Base-by-base conservation (phyloP, 305 asterid genomes). In the Fraxinus ornus region DNA sequence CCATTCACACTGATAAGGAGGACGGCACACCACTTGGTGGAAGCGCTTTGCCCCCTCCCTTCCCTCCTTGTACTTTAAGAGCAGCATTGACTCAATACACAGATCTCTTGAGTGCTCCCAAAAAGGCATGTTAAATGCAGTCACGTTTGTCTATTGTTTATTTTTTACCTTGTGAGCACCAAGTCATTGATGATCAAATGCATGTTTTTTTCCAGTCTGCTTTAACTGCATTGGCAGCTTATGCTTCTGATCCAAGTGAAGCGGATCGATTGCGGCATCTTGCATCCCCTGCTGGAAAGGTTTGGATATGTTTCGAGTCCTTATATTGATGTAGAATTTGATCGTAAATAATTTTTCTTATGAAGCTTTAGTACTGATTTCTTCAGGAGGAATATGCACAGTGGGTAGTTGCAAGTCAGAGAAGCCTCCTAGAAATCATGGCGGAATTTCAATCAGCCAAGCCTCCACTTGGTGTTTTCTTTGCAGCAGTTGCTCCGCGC, bases 201-300 rank as follows among this genome's bases (percentile, higher is more conserved):
- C 76, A 15, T 70, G 35, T 79, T 5, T 66, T 17, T 81, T 79
- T 81, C 57, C 93, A 94, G 98, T 88, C 99, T 84, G 86, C 93
- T 83, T 89, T 95, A 78, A 81, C 84, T 81, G 98, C 98, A 78
- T 83, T 96, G 77, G 98, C 98, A 0, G 93, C 95, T 52, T 91
- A 84, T 91, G 97, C 97, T 84, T 93, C 98, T 71, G 94, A 96
- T 84, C 90, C 93, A 39, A 88, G 84, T 68, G 99, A 94, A 89
- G 97, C 97, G 83, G 98, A 96, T 68, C 89, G 97, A 57, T 89
- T 96, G 76, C 87, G 81, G 76, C 79, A 89, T 88, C 95, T 96
- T 84, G 95, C 99, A 37, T 94, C 99, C 35, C 97, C 99, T 26
- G 84, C 85, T 80, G 99, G 99, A 91, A 95, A 95, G 98, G 98